A percentile compares a stretch with the other conserved stretches of the same genome.
These are phyloP conservation scores for Bryoglossum gracile DNA, from an alignment of 495 filamentous ascomycete genomes.

Conservation along the genomic window DNA sequence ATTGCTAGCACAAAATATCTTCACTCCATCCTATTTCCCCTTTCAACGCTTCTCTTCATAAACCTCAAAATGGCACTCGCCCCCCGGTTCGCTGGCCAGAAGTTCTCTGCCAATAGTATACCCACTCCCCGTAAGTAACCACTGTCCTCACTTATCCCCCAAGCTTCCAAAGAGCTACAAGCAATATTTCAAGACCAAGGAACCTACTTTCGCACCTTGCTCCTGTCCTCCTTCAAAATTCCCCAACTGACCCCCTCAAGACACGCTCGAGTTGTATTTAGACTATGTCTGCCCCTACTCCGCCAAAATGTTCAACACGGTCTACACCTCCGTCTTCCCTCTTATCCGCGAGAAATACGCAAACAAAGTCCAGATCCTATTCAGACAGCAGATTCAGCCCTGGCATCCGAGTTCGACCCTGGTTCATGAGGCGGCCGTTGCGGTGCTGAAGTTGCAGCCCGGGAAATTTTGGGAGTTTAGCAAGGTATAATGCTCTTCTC, in stretches of 20 bases:
- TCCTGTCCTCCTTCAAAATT: no score
- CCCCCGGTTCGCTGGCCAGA: conserved; percentile 70
- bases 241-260: no score
- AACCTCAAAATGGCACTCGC: conserved; percentile 57
- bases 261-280: conserved; percentile 75
- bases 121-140: conserved; percentile 55
- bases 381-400: conserved; percentile 89
- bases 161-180: no score
- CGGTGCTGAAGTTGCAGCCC: conserved; percentile 60
- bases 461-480: conserved; percentile 73
- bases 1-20: not conserved
- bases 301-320: conserved; percentile 63
- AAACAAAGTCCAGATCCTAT: conserved; percentile 58
- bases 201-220: no score
- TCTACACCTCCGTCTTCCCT: conserved; percentile 54
- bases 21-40: not conserved
- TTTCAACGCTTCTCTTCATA: not conserved
- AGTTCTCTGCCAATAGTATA: conserved; percentile 39
- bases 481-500: conserved; percentile 30
- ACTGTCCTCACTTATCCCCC: no score
- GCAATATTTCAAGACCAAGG: no score
- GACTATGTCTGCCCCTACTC: conserved; percentile 82
- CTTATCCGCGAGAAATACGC: conserved; percentile 41
- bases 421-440: conserved; percentile 77
- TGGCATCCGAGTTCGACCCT: conserved; percentile 93